Conservation (phyloP, 805 yeast genomes). For the Maudiozyma saulgeensis region DNA sequence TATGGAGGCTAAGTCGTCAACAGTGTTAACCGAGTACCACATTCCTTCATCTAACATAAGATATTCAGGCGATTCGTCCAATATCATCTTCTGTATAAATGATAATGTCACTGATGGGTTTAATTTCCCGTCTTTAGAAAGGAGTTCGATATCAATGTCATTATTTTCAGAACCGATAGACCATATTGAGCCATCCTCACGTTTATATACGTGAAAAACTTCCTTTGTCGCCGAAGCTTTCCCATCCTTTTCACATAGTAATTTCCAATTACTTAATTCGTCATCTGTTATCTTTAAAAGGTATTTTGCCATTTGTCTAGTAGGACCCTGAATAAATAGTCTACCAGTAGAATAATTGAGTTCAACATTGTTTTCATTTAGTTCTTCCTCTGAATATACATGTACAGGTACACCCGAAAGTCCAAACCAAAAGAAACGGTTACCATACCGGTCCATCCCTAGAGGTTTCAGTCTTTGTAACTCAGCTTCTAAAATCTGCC, state of each 20-base stretch:
- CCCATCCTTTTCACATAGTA: constrained; percentile 13
- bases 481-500: constrained; percentile 56
- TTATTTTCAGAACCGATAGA: constrained; percentile 8
- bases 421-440: constrained; percentile 95
- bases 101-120: constrained; percentile 13
- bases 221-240: constrained; percentile 18
- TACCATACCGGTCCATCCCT: constrained; percentile 77
- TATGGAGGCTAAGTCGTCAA: constrained; percentile 47
- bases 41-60: constrained; percentile 38
- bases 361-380: constrained; percentile 33
- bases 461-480: constrained; percentile 65
- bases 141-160: constrained; percentile 11
- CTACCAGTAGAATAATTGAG: constrained; percentile 71
- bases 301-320: constrained; percentile 34
- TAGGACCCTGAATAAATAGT: constrained; percentile 90
- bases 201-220: constrained; percentile 16
- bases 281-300: constrained; percentile 27
- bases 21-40: constrained; percentile 66
- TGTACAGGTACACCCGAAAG: constrained; percentile 64
- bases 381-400: constrained; percentile 19
- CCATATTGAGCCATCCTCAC: constrained; percentile 13
- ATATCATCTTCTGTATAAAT: constrained; percentile 45
- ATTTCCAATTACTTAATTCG: constrained; percentile 23
- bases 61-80: constrained; percentile 58
- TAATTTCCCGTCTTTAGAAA: constrained; percentile 15